A percentile compares a stretch with the other conserved stretches of the same genome.
Evolutionary conservation across 2,329 filamentous ascomycete genomes (phyloP).

Genomic region (Ophiostoma fasciatum): DNA sequence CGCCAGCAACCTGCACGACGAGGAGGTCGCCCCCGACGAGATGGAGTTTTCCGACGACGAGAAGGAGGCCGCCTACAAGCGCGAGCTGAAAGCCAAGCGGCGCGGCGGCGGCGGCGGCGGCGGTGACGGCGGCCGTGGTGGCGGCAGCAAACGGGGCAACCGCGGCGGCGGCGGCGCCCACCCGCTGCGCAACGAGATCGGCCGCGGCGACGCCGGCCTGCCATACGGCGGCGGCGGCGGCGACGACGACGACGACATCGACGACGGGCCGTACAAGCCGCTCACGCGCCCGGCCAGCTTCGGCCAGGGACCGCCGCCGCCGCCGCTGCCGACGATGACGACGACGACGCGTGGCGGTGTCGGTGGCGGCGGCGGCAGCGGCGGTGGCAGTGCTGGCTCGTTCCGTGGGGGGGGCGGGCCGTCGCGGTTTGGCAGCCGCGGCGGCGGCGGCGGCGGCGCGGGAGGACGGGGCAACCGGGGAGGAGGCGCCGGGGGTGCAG

Average conservation of each 20-base stretch:
- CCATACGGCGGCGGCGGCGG: constrained; percentile 42
- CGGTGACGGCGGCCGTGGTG: constrained; percentile 17
- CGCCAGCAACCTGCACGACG: constrained; percentile 87
- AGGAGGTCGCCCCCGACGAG: constrained; percentile 75
- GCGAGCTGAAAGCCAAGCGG: constrained; percentile 51
- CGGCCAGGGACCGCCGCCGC: constrained; percentile 29
- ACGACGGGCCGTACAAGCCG: constrained; percentile 57
- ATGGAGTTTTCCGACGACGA: constrained; percentile 96
- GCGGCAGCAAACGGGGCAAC: constrained; percentile 1
- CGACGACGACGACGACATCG: constrained; percentile 46
- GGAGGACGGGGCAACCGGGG: constrained; percentile 31
- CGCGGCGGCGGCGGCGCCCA: constrained; percentile 12
- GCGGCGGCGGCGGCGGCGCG: constrained; percentile 18
- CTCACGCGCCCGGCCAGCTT: constrained; percentile 53
- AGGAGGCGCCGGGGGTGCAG: constrained; percentile 20
- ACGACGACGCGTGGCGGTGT: constrained; percentile 9
- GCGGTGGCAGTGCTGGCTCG: neutral
- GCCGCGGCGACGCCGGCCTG: constrained; percentile 27
- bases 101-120: constrained; percentile 28
- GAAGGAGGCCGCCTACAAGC: constrained; percentile 72
- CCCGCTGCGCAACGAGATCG: constrained; percentile 25
- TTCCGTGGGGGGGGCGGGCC: constrained; percentile 16
- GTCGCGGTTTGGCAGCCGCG: neutral
- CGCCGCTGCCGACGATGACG: constrained; percentile 25
- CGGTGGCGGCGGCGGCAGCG: constrained; percentile 14